Evolutionary conservation across 495 filamentous ascomycete genomes (phyloP).

Genomic region (Penicillium paradoxum): DNA sequence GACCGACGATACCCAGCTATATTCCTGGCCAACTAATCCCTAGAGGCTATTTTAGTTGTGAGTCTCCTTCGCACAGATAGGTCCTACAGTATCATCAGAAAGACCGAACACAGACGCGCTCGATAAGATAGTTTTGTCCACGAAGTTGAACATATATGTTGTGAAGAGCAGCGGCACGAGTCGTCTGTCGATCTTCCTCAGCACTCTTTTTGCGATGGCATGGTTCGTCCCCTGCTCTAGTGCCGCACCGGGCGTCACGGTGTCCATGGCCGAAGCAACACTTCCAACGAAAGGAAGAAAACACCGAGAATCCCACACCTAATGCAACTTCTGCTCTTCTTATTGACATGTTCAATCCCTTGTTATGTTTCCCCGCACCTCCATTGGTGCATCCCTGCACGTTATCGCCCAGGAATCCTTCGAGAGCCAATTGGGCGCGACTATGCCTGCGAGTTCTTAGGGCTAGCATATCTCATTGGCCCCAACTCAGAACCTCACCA

Average conservation of each 20-base stretch:
- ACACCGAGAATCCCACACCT: neutral
- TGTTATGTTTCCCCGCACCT: constrained; percentile 19
- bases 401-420: constrained; percentile 7
- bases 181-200: constrained; percentile 47
- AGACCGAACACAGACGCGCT: constrained; percentile 51
- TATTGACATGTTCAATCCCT: neutral
- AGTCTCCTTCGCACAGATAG: neutral
- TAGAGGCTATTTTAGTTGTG: constrained; percentile 7
- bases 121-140: constrained; percentile 53
- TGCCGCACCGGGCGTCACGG: neutral
- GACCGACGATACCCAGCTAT: constrained; percentile 54
- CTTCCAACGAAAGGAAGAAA: neutral
- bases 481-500: no score
- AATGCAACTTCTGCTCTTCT: neutral
- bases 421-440: no score
- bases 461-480: no score
- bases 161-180: constrained; percentile 40
- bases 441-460: no score
- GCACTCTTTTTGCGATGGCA: constrained; percentile 11
- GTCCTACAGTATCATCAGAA: constrained; percentile 31
- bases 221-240: constrained; percentile 11
- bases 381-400: constrained; percentile 6
- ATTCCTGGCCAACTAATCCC: constrained; percentile 48
- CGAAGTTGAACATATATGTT: constrained; percentile 42
- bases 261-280: constrained; percentile 4